A percentile compares a stretch with the other conserved stretches of the same genome.
phyloP scores from a whole-genome alignment of 1,284 basidiomycete genomes.

The Rhodotorula sp. region DNA sequence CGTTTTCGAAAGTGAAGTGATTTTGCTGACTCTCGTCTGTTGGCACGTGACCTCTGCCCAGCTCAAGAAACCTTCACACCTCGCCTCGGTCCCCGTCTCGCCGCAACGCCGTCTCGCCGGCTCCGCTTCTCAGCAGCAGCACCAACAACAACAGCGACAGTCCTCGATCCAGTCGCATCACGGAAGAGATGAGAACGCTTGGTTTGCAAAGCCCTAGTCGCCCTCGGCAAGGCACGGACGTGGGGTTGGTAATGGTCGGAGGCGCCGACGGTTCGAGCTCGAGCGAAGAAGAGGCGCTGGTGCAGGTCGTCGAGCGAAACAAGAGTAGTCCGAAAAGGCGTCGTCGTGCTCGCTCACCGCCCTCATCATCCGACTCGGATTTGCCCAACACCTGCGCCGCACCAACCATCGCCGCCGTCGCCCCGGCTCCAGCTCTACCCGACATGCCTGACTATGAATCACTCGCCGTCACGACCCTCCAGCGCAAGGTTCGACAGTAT shows the following conservation, averaged over 20 bases:
- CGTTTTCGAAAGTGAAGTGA: not conserved
- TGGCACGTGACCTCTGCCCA: not conserved
- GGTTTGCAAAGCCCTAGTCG: constrained; percentile 16
- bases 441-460: constrained; percentile 24
- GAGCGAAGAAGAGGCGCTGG: constrained; percentile 19
- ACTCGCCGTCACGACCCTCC: constrained; percentile 16
- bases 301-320: not conserved
- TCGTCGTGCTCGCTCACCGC: too few relatives aligned
- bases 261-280: not conserved
- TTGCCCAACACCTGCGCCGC: too few relatives aligned
- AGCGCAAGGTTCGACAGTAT: constrained; percentile 28
- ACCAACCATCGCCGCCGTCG: too few relatives aligned
- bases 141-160: not conserved
- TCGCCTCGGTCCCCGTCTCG: constrained; percentile 1
- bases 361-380: not conserved
- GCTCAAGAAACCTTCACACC: constrained; percentile 15
- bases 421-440: not conserved
- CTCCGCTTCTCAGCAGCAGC: too few relatives aligned
- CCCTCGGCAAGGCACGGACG: not conserved
- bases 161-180: not conserved
- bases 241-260: not conserved
- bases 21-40: constrained; percentile 3
- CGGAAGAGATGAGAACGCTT: constrained; percentile 20
- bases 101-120: too few relatives aligned
- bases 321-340: not conserved